Evolutionary conservation across 257 asterid genomes (phyloP).

Genomic region (Jaltomata sinuosa): DNA sequence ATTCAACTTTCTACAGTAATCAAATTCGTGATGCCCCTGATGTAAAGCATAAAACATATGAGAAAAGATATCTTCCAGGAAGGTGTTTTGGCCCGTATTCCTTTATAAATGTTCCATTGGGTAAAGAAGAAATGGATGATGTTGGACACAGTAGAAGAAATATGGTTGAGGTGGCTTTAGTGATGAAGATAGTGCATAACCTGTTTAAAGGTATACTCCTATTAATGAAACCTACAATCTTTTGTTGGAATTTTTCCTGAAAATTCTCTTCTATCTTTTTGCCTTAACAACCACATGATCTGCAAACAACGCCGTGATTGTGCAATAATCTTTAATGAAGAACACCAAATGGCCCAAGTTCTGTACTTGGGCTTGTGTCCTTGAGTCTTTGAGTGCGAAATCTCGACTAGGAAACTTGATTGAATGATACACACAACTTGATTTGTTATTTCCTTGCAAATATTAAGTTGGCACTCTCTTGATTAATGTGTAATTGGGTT

Average conservation of each 20-base stretch:
- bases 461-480: not conserved
- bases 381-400: not conserved
- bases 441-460: not conserved
- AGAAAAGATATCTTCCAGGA: conserved; percentile 26
- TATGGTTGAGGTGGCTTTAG: conserved; percentile 58
- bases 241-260: not conserved
- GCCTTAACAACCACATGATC: not conserved
- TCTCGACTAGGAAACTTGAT: not conserved
- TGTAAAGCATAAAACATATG: not conserved
- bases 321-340: not conserved
- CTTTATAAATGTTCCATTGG: conserved; percentile 36
- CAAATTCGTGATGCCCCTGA: conserved; percentile 1
- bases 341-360: not conserved
- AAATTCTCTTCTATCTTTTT: not conserved
- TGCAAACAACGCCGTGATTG: not conserved
- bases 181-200: conserved; percentile 34
- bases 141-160: conserved; percentile 42
- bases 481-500: not conserved
- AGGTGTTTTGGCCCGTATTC: conserved; percentile 58
- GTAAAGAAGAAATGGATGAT: conserved; percentile 42
- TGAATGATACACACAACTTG: not conserved
- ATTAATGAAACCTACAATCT: not conserved
- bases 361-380: not conserved
- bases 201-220: conserved; percentile 35
- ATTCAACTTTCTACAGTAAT: not conserved